A percentile compares a stretch with the other conserved stretches of the same genome.
Evolutionary conservation across 192 early-diverging fungal species (phyloP).

Genomic region (Spizellomyces punctatus): DNA sequence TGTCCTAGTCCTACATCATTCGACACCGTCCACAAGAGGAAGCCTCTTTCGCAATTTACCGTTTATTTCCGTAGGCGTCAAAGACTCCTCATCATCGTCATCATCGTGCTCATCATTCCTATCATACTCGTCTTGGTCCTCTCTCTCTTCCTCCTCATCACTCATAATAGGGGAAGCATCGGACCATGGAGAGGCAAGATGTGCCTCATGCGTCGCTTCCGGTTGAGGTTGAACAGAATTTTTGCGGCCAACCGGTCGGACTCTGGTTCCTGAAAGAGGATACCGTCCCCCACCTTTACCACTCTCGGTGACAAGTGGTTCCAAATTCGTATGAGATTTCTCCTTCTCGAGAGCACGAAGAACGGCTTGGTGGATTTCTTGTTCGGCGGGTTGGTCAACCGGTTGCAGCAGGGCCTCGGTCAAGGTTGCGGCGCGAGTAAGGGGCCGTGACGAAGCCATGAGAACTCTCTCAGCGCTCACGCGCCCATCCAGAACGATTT

Average conservation of each 20-base stretch:
- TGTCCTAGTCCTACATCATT: too few species aligned
- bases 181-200: conserved; percentile 7
- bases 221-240: background rate
- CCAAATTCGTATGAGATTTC: conserved; percentile 14
- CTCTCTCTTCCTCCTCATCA: conserved; percentile 5
- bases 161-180: conserved; percentile 22
- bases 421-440: conserved; percentile 13
- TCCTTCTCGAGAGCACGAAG: conserved; percentile 11
- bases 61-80: too few species aligned
- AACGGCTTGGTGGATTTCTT: conserved; percentile 14
- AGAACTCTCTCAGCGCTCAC: conserved; percentile 27
- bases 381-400: background rate
- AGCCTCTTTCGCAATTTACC: too few species aligned
- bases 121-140: conserved; percentile 9
- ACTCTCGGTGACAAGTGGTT: conserved; percentile 24
- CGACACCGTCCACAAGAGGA: too few species aligned
- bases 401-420: background rate
- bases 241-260: too few species aligned
- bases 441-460: conserved; percentile 4
- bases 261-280: too few species aligned
- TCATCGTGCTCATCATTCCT: too few species aligned
- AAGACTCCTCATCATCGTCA: too few species aligned
- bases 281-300: conserved; percentile 33
- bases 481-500: conserved; percentile 25
- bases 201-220: background rate